Base-by-base conservation (phyloP, 1,284 basidiomycete species). In the Blastosporella zonata region DNA sequence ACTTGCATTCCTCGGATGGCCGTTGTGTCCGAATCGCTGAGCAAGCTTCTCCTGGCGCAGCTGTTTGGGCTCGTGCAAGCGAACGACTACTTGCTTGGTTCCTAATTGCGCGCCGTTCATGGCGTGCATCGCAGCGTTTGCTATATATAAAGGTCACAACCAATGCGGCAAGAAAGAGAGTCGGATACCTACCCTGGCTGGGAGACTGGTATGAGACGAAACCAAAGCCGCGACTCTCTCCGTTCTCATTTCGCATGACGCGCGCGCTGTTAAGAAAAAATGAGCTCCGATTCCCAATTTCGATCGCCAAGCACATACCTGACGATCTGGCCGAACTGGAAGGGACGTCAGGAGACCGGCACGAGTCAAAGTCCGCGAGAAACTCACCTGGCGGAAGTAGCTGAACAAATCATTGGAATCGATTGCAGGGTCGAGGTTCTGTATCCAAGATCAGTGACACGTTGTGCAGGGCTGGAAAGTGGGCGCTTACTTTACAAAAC, bases 211-310 rank as follows among this genome's bases (percentile, higher is more conserved):
- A 97, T 21, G 89, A 92, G 49, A 97, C 95, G 62, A 97, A 98
- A n/a, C 94, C 94, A 62, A 96, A 97, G 4, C 93, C 93, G 49
- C 91, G 85, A 65, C 88, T 91, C 46, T 88, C 82, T 18, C 90
- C 88, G 43, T 62, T 72, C 57, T 93, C 87, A 61, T 93, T 93
- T 20, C 91, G 82, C 94, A 97, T 97, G 42, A 97, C 91, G 50
- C 93, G 83, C 21, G 93, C 93, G 64, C 93, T 93, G 51, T 48
- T 31, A 12, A n/a, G 2, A 20, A 0, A 38, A 22, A 23, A 42
- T 39, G 20, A 21, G 38, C 22, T 46, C 44, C 10, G 18, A 21
- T 33, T 21, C 31, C 20, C n/a, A 29, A 34, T 31, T 36, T 15
- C 45, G 48, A 47, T 15, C 22, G 12, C 12, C 41, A 27, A 28